Evolutionary conservation across 305 asterid species (phyloP).

Genomic region (Caryopteris hybrid): DNA sequence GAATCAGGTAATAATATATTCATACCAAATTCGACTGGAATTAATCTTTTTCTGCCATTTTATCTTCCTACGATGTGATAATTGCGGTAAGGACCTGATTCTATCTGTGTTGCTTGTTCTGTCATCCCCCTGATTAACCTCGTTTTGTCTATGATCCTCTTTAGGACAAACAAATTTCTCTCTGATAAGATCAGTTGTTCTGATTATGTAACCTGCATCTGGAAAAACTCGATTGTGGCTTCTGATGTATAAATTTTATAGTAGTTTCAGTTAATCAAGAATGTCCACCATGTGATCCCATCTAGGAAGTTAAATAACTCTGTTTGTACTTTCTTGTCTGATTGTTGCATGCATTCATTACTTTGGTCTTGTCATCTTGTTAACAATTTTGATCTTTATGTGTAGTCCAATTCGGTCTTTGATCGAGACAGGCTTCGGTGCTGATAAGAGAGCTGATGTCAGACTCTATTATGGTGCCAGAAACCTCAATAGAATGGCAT

Average conservation of each 20-base stretch:
- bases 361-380: background rate
- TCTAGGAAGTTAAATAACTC: background rate
- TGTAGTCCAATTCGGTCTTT: slow-evolving; percentile 88
- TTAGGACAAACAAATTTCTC: background rate
- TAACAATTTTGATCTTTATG: slow-evolving; percentile 2
- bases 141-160: slow-evolving; percentile 4
- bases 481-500: slow-evolving; percentile 82
- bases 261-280: background rate
- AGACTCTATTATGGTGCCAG: slow-evolving; percentile 91
- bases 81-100: background rate
- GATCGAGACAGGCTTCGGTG: slow-evolving; percentile 75
- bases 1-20: slow-evolving; percentile 51
- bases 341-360: too few relatives aligned
- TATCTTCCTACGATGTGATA: background rate
- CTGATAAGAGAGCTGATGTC: slow-evolving; percentile 73
- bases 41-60: background rate
- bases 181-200: background rate
- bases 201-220: background rate
- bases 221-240: background rate
- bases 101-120: background rate
- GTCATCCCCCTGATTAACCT: background rate
- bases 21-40: background rate
- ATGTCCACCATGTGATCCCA: background rate
- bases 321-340: slow-evolving; percentile 4
- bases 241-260: too few relatives aligned